Base-by-base conservation (phyloP, 2,329 filamentous ascomycete genomes). In the Trichothecium roseum region DNA sequence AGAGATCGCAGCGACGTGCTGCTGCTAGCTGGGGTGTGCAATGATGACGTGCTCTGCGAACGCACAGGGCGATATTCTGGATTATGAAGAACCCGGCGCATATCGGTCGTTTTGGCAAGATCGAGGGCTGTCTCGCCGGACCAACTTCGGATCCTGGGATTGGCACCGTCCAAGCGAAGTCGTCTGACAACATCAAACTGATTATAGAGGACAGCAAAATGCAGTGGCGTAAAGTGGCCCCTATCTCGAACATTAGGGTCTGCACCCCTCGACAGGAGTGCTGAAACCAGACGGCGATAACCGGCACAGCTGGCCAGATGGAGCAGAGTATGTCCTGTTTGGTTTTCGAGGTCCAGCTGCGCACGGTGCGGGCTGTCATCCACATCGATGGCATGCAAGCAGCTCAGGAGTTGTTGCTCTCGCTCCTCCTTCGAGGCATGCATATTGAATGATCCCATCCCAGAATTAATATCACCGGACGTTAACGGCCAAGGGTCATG, bases 221-320 rank as follows among this genome's bases (percentile, higher is more conserved):
- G 84, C 62, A 93, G 70, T 12, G 86, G 78, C 4, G 84, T 86
- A 56, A 85, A 89, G 16, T 85, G 85, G 34, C 81, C 81, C 42
- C 78, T 81, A 52, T 94, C 86, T 37, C 77, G 72, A 27, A 78
- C 64, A 48, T 89, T 78, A 1, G 81, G 76, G 49, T 82, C 81
- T 15, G 84, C 84, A n/a, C 84, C 83, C 43, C 84, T 73, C 8
- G 79, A 81, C 15, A 93, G 63, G 18, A 93, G 68, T 20, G 79
- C 84, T 10, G 82, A 82, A 34, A 83, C 83, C 43, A 93, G 81
- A 32, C 82, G 74, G 42, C 79, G 73, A 45, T 86, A 72, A 5
- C 84, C 84, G 10, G 88, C 62, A 8, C 81, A 81, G 45, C 78
- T 84, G 2, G 83, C 84, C 42, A 88, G 65, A 49, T 91, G 84